A percentile compares a stretch with the other conserved stretches of the same genome.
These are phyloP conservation scores for Fraxinus angustifolia DNA, from an alignment of 305 asterid species.

Conservation along the genomic window DNA sequence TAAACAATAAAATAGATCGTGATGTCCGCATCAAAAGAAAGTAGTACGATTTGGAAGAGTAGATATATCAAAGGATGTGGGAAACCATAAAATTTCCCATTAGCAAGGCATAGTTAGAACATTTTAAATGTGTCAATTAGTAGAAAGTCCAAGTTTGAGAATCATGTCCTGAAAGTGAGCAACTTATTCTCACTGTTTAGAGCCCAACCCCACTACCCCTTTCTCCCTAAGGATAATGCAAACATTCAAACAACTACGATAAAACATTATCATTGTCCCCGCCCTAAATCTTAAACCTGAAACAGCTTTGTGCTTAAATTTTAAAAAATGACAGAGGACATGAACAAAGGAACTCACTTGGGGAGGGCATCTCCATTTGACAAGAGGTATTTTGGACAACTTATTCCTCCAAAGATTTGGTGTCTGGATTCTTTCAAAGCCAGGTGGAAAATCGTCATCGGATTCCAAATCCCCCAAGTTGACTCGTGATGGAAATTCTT, in stretches of 20 bases:
- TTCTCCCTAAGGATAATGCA: not conserved
- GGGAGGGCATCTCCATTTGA: conserved; percentile 56
- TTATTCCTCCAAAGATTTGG: conserved; percentile 29
- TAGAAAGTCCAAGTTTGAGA: not conserved
- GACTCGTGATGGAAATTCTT: conserved; percentile 47
- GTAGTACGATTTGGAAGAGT: not conserved
- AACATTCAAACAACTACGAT: not conserved
- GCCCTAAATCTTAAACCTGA: not conserved
- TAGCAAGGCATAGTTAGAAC: not conserved
- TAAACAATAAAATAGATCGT: too few relatives aligned
- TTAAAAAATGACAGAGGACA: not conserved
- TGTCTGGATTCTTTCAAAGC: conserved; percentile 51
- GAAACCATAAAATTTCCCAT: not conserved
- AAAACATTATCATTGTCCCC: not conserved
- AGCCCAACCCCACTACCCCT: not conserved
- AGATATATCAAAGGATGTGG: not conserved
- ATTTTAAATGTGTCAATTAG: not conserved
- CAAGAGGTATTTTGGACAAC: conserved; percentile 42
- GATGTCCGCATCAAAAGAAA: not conserved
- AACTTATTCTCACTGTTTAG: not conserved
- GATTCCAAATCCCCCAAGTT: conserved; percentile 25
- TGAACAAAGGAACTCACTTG: conserved; percentile 32
- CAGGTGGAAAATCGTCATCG: conserved; percentile 60
- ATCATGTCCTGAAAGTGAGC: not conserved
- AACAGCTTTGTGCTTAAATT: not conserved